phyloP scores from a whole-genome alignment of 2,329 filamentous ascomycete species.

The Nemania bipapillata region DNA sequence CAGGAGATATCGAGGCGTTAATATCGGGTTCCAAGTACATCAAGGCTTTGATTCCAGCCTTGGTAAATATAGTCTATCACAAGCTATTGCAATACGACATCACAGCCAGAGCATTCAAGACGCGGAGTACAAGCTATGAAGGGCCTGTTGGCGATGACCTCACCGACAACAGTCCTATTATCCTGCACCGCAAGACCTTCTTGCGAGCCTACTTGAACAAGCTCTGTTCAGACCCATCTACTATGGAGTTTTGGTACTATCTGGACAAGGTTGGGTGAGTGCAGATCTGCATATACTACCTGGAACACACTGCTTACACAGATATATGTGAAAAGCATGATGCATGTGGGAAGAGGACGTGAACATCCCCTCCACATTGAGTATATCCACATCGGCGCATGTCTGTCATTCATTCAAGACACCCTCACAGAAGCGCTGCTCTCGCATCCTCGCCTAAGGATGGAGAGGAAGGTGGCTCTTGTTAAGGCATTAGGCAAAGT shows the following conservation, averaged over 20 bases:
- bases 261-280: constrained; percentile 81
- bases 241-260: constrained; percentile 84
- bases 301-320: neutral
- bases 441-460: constrained; percentile 72
- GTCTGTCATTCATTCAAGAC: constrained; percentile 80
- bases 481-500: constrained; percentile 82
- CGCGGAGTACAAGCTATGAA: constrained; percentile 71
- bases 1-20: constrained; percentile 78
- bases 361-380: constrained; percentile 79
- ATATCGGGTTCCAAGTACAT: constrained; percentile 77
- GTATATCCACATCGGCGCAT: constrained; percentile 80
- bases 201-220: constrained; percentile 78
- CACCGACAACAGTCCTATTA: constrained; percentile 77
- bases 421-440: constrained; percentile 80
- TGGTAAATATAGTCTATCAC: constrained; percentile 86
- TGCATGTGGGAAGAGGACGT: constrained; percentile 81
- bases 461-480: constrained; percentile 76
- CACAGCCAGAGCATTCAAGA: constrained; percentile 79
- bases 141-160: constrained; percentile 72
- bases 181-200: constrained; percentile 81
- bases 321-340: constrained; percentile 62
- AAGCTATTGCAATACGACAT: constrained; percentile 85
- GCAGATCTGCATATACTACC: neutral
- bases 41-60: constrained; percentile 81
- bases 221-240: constrained; percentile 77